These are phyloP conservation scores for Dactylellina parvicollis DNA, from an alignment of 2,329 filamentous ascomycete species.

Conservation along the genomic window DNA sequence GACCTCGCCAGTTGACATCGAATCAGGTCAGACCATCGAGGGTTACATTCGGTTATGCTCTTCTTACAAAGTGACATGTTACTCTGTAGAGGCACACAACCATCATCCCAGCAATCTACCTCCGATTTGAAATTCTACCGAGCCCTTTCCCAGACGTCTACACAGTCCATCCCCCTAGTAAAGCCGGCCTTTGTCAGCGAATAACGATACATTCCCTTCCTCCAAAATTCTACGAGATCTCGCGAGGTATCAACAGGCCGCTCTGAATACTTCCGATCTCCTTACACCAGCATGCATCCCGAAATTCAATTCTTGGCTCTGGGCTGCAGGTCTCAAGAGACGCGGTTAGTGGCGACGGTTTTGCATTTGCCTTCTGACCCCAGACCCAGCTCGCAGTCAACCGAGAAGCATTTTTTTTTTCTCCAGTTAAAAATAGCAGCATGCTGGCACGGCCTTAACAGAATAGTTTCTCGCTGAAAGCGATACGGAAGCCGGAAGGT, in stretches of 20 bases:
- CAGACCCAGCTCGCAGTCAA: conserved; percentile 20
- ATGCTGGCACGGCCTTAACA: conserved; percentile 21
- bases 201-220: background rate
- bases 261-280: conserved; percentile 43
- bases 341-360: conserved; percentile 35
- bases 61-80: conserved; percentile 39
- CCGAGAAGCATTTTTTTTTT: background rate
- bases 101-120: background rate
- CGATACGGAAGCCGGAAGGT: conserved; percentile 3
- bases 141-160: background rate
- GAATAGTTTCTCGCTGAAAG: conserved; percentile 15
- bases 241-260: conserved; percentile 34
- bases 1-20: conserved; percentile 22
- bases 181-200: background rate
- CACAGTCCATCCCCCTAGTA: background rate
- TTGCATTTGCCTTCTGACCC: conserved; percentile 1
- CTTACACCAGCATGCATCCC: conserved; percentile 16
- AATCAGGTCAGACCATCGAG: conserved; percentile 33
- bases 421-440: conserved; percentile 52
- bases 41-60: conserved; percentile 51
- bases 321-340: conserved; percentile 13
- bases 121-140: conserved; percentile 20
- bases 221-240: background rate
- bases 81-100: conserved; percentile 4
- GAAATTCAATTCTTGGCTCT: background rate